Evolutionary conservation across 1,139 yeast genomes (phyloP).

Genomic region (Lodderomyces elongisporus): DNA sequence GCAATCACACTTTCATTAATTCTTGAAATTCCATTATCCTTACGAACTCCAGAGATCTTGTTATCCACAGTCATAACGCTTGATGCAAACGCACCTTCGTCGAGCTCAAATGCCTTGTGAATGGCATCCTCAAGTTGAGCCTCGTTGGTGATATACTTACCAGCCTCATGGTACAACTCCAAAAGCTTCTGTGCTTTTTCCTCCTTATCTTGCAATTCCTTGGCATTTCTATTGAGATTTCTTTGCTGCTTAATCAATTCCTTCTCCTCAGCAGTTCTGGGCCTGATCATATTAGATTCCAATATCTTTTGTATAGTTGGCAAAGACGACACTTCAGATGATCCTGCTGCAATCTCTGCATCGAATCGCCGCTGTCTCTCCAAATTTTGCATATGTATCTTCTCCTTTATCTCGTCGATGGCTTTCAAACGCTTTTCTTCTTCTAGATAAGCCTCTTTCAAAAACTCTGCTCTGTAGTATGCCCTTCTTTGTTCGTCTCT

Average conservation of each 20-base stretch:
- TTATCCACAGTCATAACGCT: constrained; percentile 32
- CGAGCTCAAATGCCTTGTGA: constrained; percentile 50
- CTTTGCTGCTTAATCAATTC: constrained; percentile 42
- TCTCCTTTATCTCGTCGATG: constrained; percentile 32
- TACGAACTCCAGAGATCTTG: constrained; percentile 20
- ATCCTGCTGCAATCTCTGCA: constrained; percentile 26
- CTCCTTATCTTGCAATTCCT: constrained; percentile 31
- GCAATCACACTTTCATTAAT: constrained; percentile 32
- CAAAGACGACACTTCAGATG: constrained; percentile 62
- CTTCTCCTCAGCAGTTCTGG: constrained; percentile 64
- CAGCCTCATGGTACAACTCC: constrained; percentile 68
- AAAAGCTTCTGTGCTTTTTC: constrained; percentile 53
- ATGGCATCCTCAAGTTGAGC: constrained; percentile 56
- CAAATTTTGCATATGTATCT: constrained; percentile 14
- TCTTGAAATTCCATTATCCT: constrained; percentile 24
- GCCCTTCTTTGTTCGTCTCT: constrained; percentile 55
- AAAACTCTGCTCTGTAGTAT: constrained; percentile 67
- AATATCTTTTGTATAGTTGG: constrained; percentile 75
- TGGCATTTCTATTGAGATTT: constrained; percentile 29
- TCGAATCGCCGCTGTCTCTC: constrained; percentile 24
- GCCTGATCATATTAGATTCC: constrained; percentile 65
- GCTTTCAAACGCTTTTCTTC: constrained; percentile 52
- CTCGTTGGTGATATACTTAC: constrained; percentile 61
- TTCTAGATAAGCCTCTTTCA: constrained; percentile 57
- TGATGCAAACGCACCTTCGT: constrained; percentile 34